These are phyloP conservation scores for Casuarina cunninghamiana DNA, from an alignment of 306 rosid genomes.

Conservation along the genomic window DNA sequence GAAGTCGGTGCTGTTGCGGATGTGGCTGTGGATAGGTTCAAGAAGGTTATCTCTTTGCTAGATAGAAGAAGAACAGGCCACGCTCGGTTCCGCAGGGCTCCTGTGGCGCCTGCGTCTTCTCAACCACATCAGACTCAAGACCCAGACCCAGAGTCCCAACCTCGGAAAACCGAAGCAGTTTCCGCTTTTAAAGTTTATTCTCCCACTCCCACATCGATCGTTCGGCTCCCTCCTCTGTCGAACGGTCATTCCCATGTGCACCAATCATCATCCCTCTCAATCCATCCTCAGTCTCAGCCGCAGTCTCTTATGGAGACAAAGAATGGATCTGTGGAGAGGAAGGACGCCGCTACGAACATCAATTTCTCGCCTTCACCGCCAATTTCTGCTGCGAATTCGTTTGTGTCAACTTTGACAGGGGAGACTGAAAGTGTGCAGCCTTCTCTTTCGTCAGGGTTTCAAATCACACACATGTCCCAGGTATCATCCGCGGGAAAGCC, in stretches of 20 bases:
- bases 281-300: neutral
- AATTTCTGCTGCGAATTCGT: constrained; percentile 52
- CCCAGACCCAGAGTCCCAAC: constrained; percentile 13
- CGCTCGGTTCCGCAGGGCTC: constrained; percentile 74
- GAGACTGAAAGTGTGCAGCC: constrained; percentile 43
- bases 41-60: constrained; percentile 60
- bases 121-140: constrained; percentile 15
- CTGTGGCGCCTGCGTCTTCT: constrained; percentile 21
- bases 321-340: constrained; percentile 34
- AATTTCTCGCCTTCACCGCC: constrained; percentile 44
- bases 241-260: constrained; percentile 9
- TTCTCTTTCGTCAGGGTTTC: constrained; percentile 58
- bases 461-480: constrained; percentile 52
- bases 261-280: neutral
- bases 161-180: constrained; percentile 25
- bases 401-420: constrained; percentile 52
- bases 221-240: constrained; percentile 48
- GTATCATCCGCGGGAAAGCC: constrained; percentile 52
- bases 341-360: constrained; percentile 31
- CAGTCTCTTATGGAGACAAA: constrained; percentile 4
- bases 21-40: constrained; percentile 61
- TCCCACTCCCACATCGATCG: constrained; percentile 47
- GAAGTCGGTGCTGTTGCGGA: constrained; percentile 49
- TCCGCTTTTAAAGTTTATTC: constrained; percentile 73
- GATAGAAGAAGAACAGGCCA: constrained; percentile 62